A percentile compares a stretch with the other conserved stretches of the same genome.
Conservation (phyloP, 306 rosid species). For the Echinosophora koreensis region DNA sequence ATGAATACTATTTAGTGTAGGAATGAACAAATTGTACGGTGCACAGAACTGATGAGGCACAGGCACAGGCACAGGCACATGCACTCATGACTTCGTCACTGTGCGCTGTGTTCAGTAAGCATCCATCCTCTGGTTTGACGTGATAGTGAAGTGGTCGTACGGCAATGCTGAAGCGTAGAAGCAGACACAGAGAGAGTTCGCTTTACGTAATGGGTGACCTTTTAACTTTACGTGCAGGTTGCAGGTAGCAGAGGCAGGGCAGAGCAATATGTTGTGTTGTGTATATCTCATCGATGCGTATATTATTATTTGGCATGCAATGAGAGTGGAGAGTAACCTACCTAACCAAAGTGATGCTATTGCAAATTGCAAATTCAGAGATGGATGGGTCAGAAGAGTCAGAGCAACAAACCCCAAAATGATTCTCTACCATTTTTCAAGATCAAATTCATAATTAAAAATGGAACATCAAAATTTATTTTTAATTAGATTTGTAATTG, state of each 20-base stretch:
- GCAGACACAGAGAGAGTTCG: slow-evolving; percentile 18
- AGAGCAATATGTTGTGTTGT: no score
- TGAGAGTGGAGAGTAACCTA: neutral
- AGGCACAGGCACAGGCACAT: slow-evolving; percentile 27
- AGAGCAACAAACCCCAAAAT: slow-evolving; percentile 42
- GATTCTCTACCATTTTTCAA: slow-evolving; percentile 34
- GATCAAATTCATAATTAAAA: neutral
- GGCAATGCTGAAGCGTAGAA: neutral
- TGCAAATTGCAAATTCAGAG: neutral
- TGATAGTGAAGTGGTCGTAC: slow-evolving; percentile 35
- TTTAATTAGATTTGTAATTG: no score
- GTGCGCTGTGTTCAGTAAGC: slow-evolving; percentile 30
- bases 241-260: no score
- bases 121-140: slow-evolving; percentile 40
- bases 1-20: neutral
- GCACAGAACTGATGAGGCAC: neutral
- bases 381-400: neutral
- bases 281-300: slow-evolving; percentile 3
- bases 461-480: no score
- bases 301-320: neutral
- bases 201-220: slow-evolving; percentile 51
- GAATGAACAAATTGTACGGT: slow-evolving; percentile 40
- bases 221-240: slow-evolving; percentile 44
- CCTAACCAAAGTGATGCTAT: neutral
- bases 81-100: slow-evolving; percentile 39